phyloP scores from a whole-genome alignment of 345 rosid genomes.

The Brassica incana region DNA sequence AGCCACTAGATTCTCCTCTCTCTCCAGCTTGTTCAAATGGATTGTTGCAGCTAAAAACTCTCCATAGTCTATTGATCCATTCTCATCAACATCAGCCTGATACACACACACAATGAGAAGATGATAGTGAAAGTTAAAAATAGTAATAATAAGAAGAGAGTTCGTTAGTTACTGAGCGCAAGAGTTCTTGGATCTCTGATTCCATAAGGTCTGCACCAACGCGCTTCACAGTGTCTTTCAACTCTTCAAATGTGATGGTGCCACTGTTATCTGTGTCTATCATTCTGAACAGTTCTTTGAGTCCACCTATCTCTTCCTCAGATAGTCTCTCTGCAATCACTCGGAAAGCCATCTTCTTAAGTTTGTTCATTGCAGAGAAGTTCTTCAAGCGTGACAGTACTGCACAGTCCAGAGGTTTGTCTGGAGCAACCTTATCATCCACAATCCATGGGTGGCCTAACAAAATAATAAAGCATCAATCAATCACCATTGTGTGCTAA shows the following conservation, averaged over 20 bases:
- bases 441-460: conserved; percentile 83
- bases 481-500: background rate
- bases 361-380: conserved; percentile 84
- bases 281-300: conserved; percentile 79
- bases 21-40: conserved; percentile 76
- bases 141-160: background rate
- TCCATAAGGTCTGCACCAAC: conserved; percentile 82
- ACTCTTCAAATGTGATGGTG: conserved; percentile 72
- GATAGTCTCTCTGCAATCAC: conserved; percentile 82
- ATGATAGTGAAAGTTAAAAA: background rate
- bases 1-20: conserved; percentile 71
- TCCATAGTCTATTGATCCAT: conserved; percentile 75
- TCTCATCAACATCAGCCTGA: conserved; percentile 84
- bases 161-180: conserved; percentile 55
- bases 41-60: conserved; percentile 83
- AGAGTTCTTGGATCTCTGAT: conserved; percentile 74
- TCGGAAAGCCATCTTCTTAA: conserved; percentile 81
- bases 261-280: conserved; percentile 77
- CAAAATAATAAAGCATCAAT: background rate
- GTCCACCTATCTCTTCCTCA: conserved; percentile 77
- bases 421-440: conserved; percentile 79
- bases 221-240: conserved; percentile 56
- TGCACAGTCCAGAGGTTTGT: conserved; percentile 77
- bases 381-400: conserved; percentile 68
- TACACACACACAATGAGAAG: conserved; percentile 5